These are phyloP conservation scores for Dipteronia dyeriana DNA, from an alignment of 345 rosid species.

Conservation along the genomic window DNA sequence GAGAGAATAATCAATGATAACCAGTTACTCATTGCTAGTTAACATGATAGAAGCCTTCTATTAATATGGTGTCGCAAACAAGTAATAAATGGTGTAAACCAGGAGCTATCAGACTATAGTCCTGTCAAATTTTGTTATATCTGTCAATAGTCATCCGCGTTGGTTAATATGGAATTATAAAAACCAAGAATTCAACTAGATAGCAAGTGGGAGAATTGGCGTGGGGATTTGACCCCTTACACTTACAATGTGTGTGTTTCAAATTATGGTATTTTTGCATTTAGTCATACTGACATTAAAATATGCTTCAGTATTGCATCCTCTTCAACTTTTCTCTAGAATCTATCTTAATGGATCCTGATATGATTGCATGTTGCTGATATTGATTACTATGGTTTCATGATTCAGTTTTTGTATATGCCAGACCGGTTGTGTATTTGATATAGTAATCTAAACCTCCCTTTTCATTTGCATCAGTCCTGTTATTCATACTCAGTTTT, in stretches of 20 bases:
- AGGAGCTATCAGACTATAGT: background rate
- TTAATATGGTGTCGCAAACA: background rate
- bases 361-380: background rate
- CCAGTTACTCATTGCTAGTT: background rate
- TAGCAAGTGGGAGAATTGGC: background rate
- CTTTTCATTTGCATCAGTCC: constrained; percentile 12
- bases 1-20: background rate
- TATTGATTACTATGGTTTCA: constrained; percentile 2
- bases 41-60: background rate
- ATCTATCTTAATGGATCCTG: constrained; percentile 4
- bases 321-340: background rate
- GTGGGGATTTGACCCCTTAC: background rate
- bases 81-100: background rate
- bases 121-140: background rate
- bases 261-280: background rate
- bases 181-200: background rate
- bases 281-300: background rate
- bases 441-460: background rate
- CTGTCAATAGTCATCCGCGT: background rate
- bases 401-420: constrained; percentile 15
- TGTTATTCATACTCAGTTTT: constrained; percentile 2
- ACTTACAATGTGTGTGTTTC: background rate
- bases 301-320: background rate
- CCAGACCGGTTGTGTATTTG: background rate
- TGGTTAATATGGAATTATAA: background rate